A percentile compares a stretch with the other conserved stretches of the same genome.
These are phyloP conservation scores for Rosa hybrid DNA, from an alignment of 331 rosid species.

Conservation along the genomic window DNA sequence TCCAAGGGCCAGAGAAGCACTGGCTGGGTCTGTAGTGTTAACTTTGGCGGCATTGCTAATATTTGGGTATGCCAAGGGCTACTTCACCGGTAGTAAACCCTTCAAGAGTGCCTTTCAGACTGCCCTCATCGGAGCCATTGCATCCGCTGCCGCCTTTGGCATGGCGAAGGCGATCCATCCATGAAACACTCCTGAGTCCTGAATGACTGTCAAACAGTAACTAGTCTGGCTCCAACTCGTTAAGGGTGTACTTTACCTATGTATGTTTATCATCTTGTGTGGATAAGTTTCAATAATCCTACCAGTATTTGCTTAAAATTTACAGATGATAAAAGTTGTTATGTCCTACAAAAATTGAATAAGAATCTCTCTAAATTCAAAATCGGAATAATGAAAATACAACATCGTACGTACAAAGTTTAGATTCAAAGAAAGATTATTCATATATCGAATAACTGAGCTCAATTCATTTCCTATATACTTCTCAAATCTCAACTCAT, in stretches of 20 bases:
- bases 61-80: conserved; percentile 86
- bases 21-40: conserved; percentile 54
- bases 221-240: background rate
- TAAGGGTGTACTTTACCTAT: background rate
- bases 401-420: background rate
- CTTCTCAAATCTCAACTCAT: background rate
- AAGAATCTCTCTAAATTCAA: background rate
- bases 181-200: conserved; percentile 14
- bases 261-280: background rate
- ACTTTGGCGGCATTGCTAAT: conserved; percentile 75
- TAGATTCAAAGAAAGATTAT: background rate
- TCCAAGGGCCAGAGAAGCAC: conserved; percentile 65
- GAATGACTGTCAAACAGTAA: background rate
- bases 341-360: background rate
- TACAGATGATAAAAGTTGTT: background rate
- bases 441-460: background rate
- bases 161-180: conserved; percentile 73
- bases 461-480: background rate
- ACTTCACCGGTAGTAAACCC: conserved; percentile 74
- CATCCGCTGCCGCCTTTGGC: conserved; percentile 82
- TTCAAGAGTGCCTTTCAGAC: conserved; percentile 75
- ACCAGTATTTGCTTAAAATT: background rate
- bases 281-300: background rate
- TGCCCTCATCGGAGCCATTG: conserved; percentile 76
- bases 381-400: background rate